Evolutionary conservation across 129 eudicot genomes (phyloP).

Genomic region (Arctium minus): DNA sequence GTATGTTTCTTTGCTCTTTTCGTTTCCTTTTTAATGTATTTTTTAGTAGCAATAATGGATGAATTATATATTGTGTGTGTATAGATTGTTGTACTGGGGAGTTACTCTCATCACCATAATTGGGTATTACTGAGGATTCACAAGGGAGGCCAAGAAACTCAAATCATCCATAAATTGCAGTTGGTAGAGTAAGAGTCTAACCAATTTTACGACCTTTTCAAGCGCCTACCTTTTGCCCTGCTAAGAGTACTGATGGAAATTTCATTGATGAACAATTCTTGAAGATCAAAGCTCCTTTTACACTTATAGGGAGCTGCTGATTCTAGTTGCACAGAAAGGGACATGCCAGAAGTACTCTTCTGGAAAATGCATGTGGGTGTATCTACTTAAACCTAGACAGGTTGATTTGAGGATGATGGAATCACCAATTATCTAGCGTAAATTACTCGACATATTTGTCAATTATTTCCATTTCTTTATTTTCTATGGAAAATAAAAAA

Average conservation of each 20-base stretch:
- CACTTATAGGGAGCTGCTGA: neutral
- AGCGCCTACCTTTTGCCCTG: neutral
- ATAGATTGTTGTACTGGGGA: neutral
- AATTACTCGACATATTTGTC: neutral
- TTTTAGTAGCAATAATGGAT: neutral
- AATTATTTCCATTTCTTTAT: neutral
- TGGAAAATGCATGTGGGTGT: neutral
- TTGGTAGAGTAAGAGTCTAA: neutral
- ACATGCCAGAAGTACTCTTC: neutral
- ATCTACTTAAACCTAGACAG: neutral
- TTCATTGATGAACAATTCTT: neutral
- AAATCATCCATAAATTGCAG: neutral
- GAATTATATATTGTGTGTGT: neutral
- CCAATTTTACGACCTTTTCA: neutral
- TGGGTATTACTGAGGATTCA: neutral
- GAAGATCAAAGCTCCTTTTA: neutral
- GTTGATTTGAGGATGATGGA: neutral
- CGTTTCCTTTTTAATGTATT: neutral
- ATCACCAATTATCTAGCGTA: neutral
- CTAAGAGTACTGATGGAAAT: neutral
- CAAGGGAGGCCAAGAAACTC: neutral
- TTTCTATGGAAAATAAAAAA: neutral
- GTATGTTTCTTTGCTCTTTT: neutral
- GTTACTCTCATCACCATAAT: neutral
- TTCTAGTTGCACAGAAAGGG: neutral